Conservation (phyloP, 495 filamentous ascomycete species). For the Penicillium canescens region DNA sequence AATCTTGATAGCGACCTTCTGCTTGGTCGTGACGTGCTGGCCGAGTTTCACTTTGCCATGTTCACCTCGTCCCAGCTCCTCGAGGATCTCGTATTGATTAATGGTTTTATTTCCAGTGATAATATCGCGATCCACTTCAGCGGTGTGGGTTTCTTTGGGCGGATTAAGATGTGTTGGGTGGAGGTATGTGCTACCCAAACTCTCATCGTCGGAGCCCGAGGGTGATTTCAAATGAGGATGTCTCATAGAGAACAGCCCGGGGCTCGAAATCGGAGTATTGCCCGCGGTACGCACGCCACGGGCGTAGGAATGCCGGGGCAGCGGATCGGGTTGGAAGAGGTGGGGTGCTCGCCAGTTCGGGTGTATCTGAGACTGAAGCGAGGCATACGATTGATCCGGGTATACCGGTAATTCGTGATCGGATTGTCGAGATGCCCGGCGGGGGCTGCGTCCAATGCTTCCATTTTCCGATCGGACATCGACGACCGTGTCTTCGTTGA, state of each 20-base stretch:
- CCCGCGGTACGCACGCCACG: conserved; percentile 50
- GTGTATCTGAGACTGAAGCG: conserved; percentile 50
- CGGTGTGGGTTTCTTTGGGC: conserved; percentile 76
- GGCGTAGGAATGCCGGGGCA: conserved; percentile 28
- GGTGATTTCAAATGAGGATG: conserved; percentile 47
- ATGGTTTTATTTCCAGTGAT: conserved; percentile 91
- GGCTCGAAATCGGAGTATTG: conserved; percentile 69
- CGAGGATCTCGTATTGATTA: conserved; percentile 95
- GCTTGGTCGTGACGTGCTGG: conserved; percentile 70
- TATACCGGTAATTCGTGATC: conserved; percentile 50
- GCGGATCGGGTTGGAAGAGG: conserved; percentile 36
- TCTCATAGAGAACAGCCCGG: conserved; percentile 59
- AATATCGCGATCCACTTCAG: conserved; percentile 82
- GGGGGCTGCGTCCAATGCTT: conserved; percentile 24
- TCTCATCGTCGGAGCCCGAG: conserved; percentile 50
- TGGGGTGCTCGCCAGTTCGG: conserved; percentile 44
- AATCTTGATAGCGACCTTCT: conserved; percentile 96
- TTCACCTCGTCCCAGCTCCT: conserved; percentile 91
- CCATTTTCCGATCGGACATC: conserved; percentile 41
- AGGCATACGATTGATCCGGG: conserved; percentile 54
- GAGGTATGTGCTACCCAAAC: conserved; percentile 56
- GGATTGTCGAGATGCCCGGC: conserved; percentile 32
- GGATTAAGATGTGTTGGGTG: conserved; percentile 66
- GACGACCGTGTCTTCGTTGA: conserved; percentile 46
- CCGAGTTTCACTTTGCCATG: conserved; percentile 98